Conservation (phyloP, 495 filamentous ascomycete species). For the Usnea hakonensis region DNA sequence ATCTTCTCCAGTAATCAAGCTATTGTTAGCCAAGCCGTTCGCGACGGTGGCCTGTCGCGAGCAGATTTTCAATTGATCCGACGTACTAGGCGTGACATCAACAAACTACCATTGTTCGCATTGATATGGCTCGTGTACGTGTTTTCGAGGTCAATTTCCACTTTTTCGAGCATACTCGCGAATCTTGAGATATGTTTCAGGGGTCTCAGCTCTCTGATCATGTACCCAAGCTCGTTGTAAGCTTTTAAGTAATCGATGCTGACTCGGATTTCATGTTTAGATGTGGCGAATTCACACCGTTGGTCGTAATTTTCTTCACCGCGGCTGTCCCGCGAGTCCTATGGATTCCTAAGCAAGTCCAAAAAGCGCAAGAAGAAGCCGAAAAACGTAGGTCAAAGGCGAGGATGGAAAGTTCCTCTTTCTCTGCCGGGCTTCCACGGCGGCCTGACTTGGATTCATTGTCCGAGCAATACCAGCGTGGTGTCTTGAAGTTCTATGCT, state of each 20-base stretch:
- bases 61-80: constrained; percentile 57
- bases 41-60: constrained; percentile 40
- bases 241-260: too few relatives aligned
- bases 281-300: constrained; percentile 80
- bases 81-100: constrained; percentile 60
- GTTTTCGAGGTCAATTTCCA: too few relatives aligned
- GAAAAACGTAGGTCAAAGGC: constrained; percentile 35
- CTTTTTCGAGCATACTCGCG: too few relatives aligned
- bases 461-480: constrained; percentile 14
- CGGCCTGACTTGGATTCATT: not conserved
- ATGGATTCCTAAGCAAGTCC: constrained; percentile 66
- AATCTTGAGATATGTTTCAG: too few relatives aligned
- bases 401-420: not conserved
- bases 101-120: constrained; percentile 66
- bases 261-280: too few relatives aligned
- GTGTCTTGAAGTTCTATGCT: constrained; percentile 27
- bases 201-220: too few relatives aligned
- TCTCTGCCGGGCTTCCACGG: not conserved
- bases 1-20: constrained; percentile 32
- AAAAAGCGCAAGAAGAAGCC: constrained; percentile 42
- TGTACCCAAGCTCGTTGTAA: too few relatives aligned
- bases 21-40: constrained; percentile 26
- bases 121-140: constrained; percentile 61
- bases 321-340: constrained; percentile 69
- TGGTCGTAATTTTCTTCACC: constrained; percentile 61